Evolutionary conservation across 179 eudicot genomes (phyloP).

Genomic region (Corrigiola litoralis): DNA sequence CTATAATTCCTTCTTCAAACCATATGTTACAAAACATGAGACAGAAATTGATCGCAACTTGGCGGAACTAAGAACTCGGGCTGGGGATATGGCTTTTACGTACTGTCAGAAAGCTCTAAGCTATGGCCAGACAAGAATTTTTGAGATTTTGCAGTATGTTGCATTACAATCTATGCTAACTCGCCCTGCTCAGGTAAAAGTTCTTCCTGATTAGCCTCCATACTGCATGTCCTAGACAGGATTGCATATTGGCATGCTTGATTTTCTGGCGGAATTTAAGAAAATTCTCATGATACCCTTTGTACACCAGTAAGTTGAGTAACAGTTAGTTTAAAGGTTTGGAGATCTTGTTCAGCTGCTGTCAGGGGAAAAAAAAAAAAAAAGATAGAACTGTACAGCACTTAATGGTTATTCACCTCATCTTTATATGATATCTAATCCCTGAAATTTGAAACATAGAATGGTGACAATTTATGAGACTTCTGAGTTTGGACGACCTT

Average conservation of each 20-base stretch:
- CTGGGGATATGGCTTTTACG: slow-evolving; percentile 68
- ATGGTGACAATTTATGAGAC: too few relatives aligned
- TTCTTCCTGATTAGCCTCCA: not conserved
- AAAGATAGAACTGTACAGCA: too few relatives aligned
- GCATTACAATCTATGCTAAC: slow-evolving; percentile 73
- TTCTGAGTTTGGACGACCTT: too few relatives aligned
- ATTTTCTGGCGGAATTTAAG: too few relatives aligned
- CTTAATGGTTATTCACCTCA: too few relatives aligned
- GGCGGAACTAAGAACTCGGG: slow-evolving; percentile 74
- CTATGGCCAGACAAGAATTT: slow-evolving; percentile 71
- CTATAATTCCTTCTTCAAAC: slow-evolving; percentile 82
- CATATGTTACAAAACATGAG: slow-evolving; percentile 81
- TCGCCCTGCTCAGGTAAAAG: slow-evolving; percentile 57
- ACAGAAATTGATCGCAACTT: slow-evolving; percentile 83
- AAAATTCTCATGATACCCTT: too few relatives aligned
- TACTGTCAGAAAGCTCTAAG: slow-evolving; percentile 70
- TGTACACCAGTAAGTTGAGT: too few relatives aligned
- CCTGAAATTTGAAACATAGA: too few relatives aligned
- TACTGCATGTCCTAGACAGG: not conserved
- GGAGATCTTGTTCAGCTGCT: too few relatives aligned
- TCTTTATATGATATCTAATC: too few relatives aligned
- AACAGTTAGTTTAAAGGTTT: too few relatives aligned
- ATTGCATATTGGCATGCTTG: not conserved
- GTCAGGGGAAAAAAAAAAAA: too few relatives aligned
- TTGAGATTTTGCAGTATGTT: slow-evolving; percentile 78